These are phyloP conservation scores for Nitzschia inconspicua DNA, from an alignment of 108 stramenopile genomes.

Conservation along the genomic window DNA sequence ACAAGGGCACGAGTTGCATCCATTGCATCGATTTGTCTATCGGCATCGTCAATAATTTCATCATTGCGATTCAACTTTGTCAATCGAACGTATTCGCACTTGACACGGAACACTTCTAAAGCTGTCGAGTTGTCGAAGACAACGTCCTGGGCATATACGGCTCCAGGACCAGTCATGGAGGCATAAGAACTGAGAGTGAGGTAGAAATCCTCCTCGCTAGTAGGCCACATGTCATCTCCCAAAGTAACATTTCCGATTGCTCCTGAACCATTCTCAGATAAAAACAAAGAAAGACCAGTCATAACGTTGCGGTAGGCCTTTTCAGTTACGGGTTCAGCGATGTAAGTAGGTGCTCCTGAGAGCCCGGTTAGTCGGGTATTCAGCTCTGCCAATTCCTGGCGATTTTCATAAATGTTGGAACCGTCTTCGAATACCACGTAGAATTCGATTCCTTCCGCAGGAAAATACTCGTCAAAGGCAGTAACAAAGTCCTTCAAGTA, in stretches of 20 bases:
- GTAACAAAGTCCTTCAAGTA: slow-evolving; percentile 63
- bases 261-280: slow-evolving; percentile 17
- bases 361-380: slow-evolving; percentile 37
- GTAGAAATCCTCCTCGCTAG: slow-evolving; percentile 48
- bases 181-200: slow-evolving; percentile 24
- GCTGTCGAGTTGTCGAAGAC: slow-evolving; percentile 25
- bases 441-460: slow-evolving; percentile 36
- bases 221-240: slow-evolving; percentile 53
- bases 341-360: slow-evolving; percentile 48
- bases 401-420: slow-evolving; percentile 38
- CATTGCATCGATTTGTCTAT: slow-evolving; percentile 64
- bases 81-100: slow-evolving; percentile 43
- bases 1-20: slow-evolving; percentile 55
- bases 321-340: slow-evolving; percentile 52
- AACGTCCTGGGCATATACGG: slow-evolving; percentile 42
- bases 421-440: slow-evolving; percentile 44
- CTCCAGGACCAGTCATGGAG: slow-evolving; percentile 32
- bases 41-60: slow-evolving; percentile 54
- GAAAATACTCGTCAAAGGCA: slow-evolving; percentile 45
- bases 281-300: slow-evolving; percentile 37
- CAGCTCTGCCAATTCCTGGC: slow-evolving; percentile 37
- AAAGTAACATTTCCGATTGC: slow-evolving; percentile 29
- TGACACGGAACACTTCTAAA: slow-evolving; percentile 41
- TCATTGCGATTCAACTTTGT: slow-evolving; percentile 30
- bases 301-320: slow-evolving; percentile 53